Evolutionary conservation across 2,329 filamentous ascomycete genomes (phyloP).

Genomic region (Fusarium nisikadoi): DNA sequence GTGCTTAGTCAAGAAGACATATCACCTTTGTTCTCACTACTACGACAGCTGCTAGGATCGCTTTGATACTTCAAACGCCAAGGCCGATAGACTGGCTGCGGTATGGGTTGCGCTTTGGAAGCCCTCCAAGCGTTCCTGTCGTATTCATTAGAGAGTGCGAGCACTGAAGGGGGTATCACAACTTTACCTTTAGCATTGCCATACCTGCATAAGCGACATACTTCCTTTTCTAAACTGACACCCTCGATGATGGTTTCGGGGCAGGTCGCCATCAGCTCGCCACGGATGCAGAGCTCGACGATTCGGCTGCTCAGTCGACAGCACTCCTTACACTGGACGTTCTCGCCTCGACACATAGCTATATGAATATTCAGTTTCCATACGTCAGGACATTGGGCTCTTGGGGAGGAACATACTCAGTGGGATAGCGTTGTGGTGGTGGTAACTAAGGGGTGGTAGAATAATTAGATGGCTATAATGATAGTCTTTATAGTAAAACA

Average conservation of each 20-base stretch:
- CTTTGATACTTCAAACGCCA: not conserved
- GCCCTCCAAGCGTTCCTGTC: conserved; percentile 17
- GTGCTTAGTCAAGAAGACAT: not conserved
- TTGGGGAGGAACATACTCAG: not conserved
- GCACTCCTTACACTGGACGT: conserved; percentile 34
- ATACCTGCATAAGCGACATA: conserved; percentile 19
- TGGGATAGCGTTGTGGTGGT: not conserved
- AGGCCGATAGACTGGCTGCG: not conserved
- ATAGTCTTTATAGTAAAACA: conserved; percentile 5
- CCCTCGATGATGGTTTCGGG: conserved; percentile 26
- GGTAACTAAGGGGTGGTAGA: not conserved
- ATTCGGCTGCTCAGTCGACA: conserved; percentile 8
- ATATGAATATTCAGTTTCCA: not conserved
- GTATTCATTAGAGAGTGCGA: conserved; percentile 8
- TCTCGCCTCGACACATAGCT: conserved; percentile 33
- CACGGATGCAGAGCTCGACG: conserved; percentile 25
- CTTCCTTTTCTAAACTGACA: conserved; percentile 11
- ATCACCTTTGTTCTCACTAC: not conserved
- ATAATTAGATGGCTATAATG: not conserved
- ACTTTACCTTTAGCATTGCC: conserved; percentile 1
- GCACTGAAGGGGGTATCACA: conserved; percentile 4
- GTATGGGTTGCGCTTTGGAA: conserved; percentile 4
- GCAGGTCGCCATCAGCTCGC: conserved; percentile 16
- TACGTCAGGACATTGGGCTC: not conserved
- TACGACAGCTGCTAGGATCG: not conserved